Conservation (phyloP, 805 yeast species). For the Yarrowia keelungensis region DNA sequence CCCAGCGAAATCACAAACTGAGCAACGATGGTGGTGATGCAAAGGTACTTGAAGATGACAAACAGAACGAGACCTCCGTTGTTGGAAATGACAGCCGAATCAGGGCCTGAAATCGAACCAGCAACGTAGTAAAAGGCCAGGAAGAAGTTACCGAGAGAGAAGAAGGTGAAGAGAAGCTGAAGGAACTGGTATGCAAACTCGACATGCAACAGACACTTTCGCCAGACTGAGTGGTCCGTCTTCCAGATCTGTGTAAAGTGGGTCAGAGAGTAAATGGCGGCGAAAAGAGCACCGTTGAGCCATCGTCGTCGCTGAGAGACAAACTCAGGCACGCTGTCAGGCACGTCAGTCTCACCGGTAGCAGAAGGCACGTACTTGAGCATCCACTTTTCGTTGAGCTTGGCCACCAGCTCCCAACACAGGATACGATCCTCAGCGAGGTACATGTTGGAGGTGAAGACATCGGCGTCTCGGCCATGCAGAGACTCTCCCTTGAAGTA, state of each 20-base stretch:
- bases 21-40: constrained; percentile 82
- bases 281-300: constrained; percentile 97
- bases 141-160: constrained; percentile 89
- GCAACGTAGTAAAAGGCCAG: constrained; percentile 92
- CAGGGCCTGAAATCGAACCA: constrained; percentile 70
- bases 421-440: constrained; percentile 95
- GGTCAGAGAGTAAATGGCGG: constrained; percentile 86
- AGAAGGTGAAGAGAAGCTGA: constrained; percentile 84
- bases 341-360: constrained; percentile 96
- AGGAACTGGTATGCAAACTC: constrained; percentile 90
- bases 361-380: constrained; percentile 91
- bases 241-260: constrained; percentile 89
- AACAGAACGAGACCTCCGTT: constrained; percentile 86
- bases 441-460: constrained; percentile 95
- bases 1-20: constrained; percentile 94
- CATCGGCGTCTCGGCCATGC: constrained; percentile 68
- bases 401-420: constrained; percentile 96
- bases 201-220: constrained; percentile 81
- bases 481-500: constrained; percentile 88
- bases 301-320: constrained; percentile 97
- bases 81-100: constrained; percentile 54
- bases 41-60: constrained; percentile 82
- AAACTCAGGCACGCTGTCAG: constrained; percentile 92
- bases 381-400: constrained; percentile 82
- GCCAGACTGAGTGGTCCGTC: constrained; percentile 79